Evolutionary conservation across 2,329 filamentous ascomycete genomes (phyloP), one percentile per base, ranked within the genome.

Genomic region (Arthrocladium fulminans): DNA sequence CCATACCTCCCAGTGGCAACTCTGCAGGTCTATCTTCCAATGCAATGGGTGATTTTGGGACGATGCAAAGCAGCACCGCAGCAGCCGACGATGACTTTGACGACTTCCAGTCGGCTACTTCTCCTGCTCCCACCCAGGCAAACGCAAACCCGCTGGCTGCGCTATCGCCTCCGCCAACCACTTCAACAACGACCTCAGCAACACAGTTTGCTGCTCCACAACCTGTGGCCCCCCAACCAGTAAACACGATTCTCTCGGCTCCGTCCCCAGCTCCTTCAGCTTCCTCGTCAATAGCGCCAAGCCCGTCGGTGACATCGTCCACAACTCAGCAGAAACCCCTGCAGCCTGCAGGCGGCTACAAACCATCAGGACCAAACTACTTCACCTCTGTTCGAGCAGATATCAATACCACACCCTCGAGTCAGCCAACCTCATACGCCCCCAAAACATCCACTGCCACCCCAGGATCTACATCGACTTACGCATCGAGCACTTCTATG

Each of bases 21-120:
- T 60, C 66, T 39, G 61, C 70, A 50, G 62, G 67, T 17, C 61
- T 66, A 20, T 59, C 67, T 27, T 66, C 68, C 6, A 63, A 70
- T 22, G 65, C 67, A 19, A 66, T 65, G 15, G 47, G 69, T 54
- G 66, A 67, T 48, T 68, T 72, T 56, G 69, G 66, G 32, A 64
- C 66, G 42, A 63, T 70, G 53, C 62, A 68, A 53, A 71, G 47
- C 19, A 51, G 44, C 24, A 44, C 76, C 8, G 71, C 69, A 40
- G 30, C 64, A 35, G 81, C 79, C 45, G 83, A 86, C 53, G 90
- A 96, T 55, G 92, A 96, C 54, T 97, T 97, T 61, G 92, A 97
- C 63, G 92, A 98, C 63, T 97, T 97, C 74, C 88, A 95, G 66
- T 94, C 88, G 17, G 90, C 90, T 12, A 72, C 84, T 2, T 79